Conservation (phyloP, 352 stramenopile species). For the Thraustochytrium sp. region DNA sequence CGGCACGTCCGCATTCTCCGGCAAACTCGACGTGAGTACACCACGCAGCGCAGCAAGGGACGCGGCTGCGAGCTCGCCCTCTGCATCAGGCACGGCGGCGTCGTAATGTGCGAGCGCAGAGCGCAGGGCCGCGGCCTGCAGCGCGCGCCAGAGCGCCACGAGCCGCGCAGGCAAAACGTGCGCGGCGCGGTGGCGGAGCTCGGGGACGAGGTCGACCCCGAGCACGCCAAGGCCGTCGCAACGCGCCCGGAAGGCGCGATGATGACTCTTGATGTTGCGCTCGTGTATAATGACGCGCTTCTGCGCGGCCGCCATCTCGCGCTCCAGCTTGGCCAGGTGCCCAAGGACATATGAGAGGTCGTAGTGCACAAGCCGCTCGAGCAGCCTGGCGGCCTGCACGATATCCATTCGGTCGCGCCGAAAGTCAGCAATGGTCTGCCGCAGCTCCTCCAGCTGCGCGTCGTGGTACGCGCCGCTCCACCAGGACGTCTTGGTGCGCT, state of each 20-base stretch:
- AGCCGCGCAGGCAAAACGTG: neutral
- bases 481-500: neutral
- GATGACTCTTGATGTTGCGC: neutral
- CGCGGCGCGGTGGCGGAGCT: neutral
- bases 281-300: neutral
- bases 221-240: neutral
- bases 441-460: neutral
- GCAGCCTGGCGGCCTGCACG: neutral
- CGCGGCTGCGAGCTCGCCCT: neutral
- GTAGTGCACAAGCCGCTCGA: neutral
- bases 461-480: neutral
- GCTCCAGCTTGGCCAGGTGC: neutral
- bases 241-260: neutral
- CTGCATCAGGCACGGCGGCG: neutral
- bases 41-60: neutral
- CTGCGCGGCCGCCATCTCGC: neutral
- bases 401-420: neutral
- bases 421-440: neutral
- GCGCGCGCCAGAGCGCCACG: neutral
- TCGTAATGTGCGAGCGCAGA: neutral
- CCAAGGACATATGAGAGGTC: neutral
- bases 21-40: neutral
- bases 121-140: neutral
- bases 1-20: no score
- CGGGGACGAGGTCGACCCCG: neutral